Percentiles rank a stretch among this genome's conserved stretches.
phyloP scores from a whole-genome alignment of 768 basidiomycete species.

The Phylloporus sp. region DNA sequence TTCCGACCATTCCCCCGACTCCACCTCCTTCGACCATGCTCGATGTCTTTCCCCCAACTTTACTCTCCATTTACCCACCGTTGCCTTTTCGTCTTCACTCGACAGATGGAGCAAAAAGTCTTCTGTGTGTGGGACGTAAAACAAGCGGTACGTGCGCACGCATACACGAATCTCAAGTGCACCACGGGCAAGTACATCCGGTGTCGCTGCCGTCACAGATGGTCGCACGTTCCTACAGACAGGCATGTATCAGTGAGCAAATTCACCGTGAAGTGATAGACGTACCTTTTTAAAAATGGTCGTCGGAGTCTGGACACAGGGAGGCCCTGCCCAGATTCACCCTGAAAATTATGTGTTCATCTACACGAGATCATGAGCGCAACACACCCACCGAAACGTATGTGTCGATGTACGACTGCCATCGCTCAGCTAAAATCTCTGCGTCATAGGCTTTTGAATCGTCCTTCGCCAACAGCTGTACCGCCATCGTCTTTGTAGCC shows the following conservation, averaged over 20 bases:
- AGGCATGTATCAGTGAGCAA: not conserved
- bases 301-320: conserved; percentile 41
- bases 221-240: conserved; percentile 19
- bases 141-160: conserved; percentile 39
- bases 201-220: conserved; percentile 26
- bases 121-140: conserved; percentile 25
- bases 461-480: conserved; percentile 78
- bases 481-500: conserved; percentile 60
- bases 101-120: conserved; percentile 17
- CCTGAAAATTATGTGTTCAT: conserved; percentile 34
- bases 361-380: not conserved
- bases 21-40: conserved; percentile 15
- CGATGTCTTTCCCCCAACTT: conserved; percentile 10
- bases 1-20: conserved; percentile 12
- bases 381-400: conserved; percentile 56
- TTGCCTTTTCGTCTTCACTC: conserved; percentile 9
- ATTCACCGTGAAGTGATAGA: too few species aligned
- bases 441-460: conserved; percentile 73
- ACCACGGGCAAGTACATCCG: conserved; percentile 49
- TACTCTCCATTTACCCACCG: not conserved
- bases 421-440: conserved; percentile 70
- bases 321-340: conserved; percentile 54
- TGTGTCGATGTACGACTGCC: conserved; percentile 77
- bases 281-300: conserved; percentile 68
- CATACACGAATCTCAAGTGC: conserved; percentile 83